Conservation (phyloP, 768 basidiomycete species). For the Filobasidium wieringae region DNA sequence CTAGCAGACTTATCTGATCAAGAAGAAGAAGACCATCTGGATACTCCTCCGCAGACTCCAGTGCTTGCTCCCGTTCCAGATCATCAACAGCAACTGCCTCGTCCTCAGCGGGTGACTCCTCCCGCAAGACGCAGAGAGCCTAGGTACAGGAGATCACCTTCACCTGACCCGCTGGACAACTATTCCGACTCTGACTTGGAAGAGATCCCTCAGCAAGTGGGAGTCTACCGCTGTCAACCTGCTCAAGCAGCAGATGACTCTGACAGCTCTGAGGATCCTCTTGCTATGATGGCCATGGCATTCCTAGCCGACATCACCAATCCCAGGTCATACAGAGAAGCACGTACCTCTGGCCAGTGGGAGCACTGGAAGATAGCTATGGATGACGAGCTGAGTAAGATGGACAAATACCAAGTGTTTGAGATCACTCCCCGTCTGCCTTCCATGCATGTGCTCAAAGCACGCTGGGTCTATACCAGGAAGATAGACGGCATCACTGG, state of each 20-base stretch:
- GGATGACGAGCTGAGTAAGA: slow-evolving; percentile 4
- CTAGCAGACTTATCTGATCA: too few relatives aligned
- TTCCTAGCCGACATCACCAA: background rate
- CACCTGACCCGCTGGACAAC: too few relatives aligned
- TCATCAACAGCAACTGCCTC: too few relatives aligned
- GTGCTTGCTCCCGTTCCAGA: too few relatives aligned
- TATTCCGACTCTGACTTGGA: too few relatives aligned
- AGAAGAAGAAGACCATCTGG: too few relatives aligned
- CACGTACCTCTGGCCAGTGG: background rate
- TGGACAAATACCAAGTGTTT: background rate
- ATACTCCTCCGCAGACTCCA: too few relatives aligned
- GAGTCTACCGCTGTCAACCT: background rate
- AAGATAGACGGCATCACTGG: slow-evolving; percentile 22
- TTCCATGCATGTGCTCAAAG: background rate
- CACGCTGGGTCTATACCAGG: background rate
- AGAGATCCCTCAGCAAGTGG: too few relatives aligned
- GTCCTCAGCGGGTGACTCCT: too few relatives aligned
- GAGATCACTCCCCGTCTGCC: background rate
- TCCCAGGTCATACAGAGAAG: background rate
- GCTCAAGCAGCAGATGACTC: background rate
- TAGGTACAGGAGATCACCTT: too few relatives aligned
- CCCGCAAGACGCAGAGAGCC: too few relatives aligned
- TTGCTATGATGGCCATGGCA: background rate
- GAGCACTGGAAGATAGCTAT: background rate
- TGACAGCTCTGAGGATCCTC: background rate